Evolutionary conservation across 2,329 filamentous ascomycete species (phyloP), one percentile per base, ranked within the genome.

Genomic region (Stachybotrys chartarum): DNA sequence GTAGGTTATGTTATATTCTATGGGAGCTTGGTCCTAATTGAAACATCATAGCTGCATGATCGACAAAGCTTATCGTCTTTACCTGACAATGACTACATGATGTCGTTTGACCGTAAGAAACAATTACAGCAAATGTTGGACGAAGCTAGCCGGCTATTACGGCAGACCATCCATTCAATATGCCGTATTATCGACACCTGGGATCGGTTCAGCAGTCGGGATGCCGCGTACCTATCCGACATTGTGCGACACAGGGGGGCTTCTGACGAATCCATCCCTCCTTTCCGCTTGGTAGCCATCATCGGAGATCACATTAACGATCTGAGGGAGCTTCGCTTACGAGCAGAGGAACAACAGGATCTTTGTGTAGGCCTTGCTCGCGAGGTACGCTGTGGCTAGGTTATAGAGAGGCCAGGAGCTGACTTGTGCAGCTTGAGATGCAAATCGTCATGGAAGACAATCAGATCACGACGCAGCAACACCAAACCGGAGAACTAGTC

Each of bases 381-480:
- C 31, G 44, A 54, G 52, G 52, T 54, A n/a, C 14, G 17, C 11
- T 44, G 11, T 11, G 39, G n/a, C n/a, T 44, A 11, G 39, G n/a
- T 12, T 17, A 39, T 7, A 17, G 16, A 11, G 50, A 30, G 16
- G 14, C 52, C 24, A 39, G 16, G n/a, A 31, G 30, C 52, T 31
- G 10, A 50, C 52, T 18, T 5, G 16, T 54, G 14, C 30, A 54
- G 52, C 45, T 54, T 18, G 52, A 54, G 45, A 54, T 54, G 44
- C 52, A 54, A 49, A 24, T 54, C 11, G 24, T 54, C 6, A 50
- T 54, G 52, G 52, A 54, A 24, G 45, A 50, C 45, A 54, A 54
- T 32, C 6, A 49, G 18, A 49, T 35, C 16, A 49, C 52, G 8
- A 39, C 6, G 6, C 24, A 49, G 12, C 52, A 54, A 39, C 52